A percentile compares a stretch with the other conserved stretches of the same genome.
Conservation (phyloP, 2,329 filamentous ascomycete species). For the Cadophora luteo-olivacea region DNA sequence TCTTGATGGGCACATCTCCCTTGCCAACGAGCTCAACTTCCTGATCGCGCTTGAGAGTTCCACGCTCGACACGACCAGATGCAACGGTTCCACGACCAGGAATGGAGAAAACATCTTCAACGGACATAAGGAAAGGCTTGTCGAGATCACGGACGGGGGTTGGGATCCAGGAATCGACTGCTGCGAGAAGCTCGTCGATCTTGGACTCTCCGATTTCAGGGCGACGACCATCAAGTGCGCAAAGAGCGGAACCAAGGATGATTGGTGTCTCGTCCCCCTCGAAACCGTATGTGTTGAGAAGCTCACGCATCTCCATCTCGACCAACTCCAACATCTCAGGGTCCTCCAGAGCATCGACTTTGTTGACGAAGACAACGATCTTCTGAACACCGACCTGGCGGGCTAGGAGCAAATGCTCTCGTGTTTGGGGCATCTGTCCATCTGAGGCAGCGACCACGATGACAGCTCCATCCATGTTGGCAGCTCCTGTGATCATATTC, state of each 20-base stretch:
- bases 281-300: conserved; percentile 90
- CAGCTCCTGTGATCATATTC: conserved; percentile 99
- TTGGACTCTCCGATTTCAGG: conserved; percentile 86
- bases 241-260: conserved; percentile 94
- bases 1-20: conserved; percentile 83
- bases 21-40: conserved; percentile 97
- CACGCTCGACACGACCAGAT: conserved; percentile 96
- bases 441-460: conserved; percentile 98
- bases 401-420: conserved; percentile 96
- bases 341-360: conserved; percentile 96
- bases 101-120: conserved; percentile 93
- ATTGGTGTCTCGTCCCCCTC: conserved; percentile 98
- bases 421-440: conserved; percentile 99
- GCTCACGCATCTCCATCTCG: conserved; percentile 99
- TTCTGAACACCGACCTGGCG: conserved; percentile 98
- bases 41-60: conserved; percentile 88
- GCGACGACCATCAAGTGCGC: conserved; percentile 85
- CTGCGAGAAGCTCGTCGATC: conserved; percentile 89
- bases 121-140: conserved; percentile 99
- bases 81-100: conserved; percentile 94
- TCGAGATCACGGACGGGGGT: conserved; percentile 92
- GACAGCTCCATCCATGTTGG: conserved; percentile 98
- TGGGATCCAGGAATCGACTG: conserved; percentile 95
- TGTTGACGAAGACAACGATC: conserved; percentile 99
- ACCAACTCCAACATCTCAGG: conserved; percentile 99